Evolutionary conservation across 2,329 filamentous ascomycete genomes (phyloP).

Genomic region (Metarhizium sp.): DNA sequence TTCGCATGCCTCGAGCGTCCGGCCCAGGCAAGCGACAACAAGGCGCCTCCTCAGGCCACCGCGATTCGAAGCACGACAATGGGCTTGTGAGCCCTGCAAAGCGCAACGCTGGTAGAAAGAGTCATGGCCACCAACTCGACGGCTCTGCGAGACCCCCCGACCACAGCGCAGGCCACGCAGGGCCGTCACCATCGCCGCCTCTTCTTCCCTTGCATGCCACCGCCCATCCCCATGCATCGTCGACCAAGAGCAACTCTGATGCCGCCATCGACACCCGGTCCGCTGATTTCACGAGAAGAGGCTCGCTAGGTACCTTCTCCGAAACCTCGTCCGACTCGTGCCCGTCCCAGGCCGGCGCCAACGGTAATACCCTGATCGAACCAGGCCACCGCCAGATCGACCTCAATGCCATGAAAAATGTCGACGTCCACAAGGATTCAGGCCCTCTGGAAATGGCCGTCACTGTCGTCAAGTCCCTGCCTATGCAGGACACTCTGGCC

Average conservation of each 20-base stretch:
- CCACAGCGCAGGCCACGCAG: conserved; percentile 19
- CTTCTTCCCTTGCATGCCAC: conserved; percentile 11
- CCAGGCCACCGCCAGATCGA: conserved; percentile 57
- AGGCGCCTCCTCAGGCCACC: conserved; percentile 51
- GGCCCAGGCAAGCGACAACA: conserved; percentile 52
- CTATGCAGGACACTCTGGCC: conserved; percentile 88
- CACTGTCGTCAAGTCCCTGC: conserved; percentile 82
- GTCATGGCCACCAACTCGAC: conserved; percentile 35
- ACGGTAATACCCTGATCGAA: conserved; percentile 28
- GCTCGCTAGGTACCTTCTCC: conserved; percentile 43
- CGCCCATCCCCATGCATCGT: conserved; percentile 23
- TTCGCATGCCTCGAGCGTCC: conserved; percentile 52
- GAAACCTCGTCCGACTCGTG: conserved; percentile 46
- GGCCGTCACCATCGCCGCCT: conserved; percentile 17
- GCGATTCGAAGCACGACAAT: conserved; percentile 76
- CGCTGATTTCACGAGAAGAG: conserved; percentile 32
- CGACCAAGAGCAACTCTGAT: conserved; percentile 16
- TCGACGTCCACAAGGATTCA: conserved; percentile 58
- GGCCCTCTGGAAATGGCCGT: conserved; percentile 69
- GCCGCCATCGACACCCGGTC: conserved; percentile 27
- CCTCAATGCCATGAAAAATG: conserved; percentile 59
- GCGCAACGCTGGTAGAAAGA: conserved; percentile 33
- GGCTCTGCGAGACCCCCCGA: conserved; percentile 26
- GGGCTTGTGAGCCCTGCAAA: conserved; percentile 58
- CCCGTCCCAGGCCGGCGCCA: conserved; percentile 27